These are phyloP conservation scores for Graphilbum sp. DNA, from an alignment of 2,329 filamentous ascomycete genomes.

Conservation along the genomic window DNA sequence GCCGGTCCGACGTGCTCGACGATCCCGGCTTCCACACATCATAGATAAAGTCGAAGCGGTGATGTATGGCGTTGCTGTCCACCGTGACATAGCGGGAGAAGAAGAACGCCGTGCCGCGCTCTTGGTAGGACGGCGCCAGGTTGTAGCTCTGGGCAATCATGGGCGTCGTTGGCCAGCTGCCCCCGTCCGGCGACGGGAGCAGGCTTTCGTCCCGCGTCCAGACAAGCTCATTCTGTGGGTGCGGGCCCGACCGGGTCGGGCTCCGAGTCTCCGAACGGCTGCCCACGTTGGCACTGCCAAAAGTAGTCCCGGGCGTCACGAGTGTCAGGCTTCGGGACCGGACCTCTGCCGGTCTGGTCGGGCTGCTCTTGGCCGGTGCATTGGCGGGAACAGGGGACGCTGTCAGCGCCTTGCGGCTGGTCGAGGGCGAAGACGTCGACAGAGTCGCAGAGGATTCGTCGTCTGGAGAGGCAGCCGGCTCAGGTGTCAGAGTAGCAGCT, in stretches of 20 bases:
- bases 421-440: constrained; percentile 3
- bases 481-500: constrained; percentile 6
- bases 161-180: constrained; percentile 16
- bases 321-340: neutral
- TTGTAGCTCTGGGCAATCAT: constrained; percentile 16
- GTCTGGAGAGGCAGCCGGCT: constrained; percentile 10
- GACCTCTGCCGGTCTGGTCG: too few relatives aligned
- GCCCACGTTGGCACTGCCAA: neutral
- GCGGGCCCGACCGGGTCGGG: neutral
- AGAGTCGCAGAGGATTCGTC: constrained; percentile 4
- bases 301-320: neutral
- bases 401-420: neutral
- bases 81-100: constrained; percentile 33
- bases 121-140: constrained; percentile 20
- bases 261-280: too few relatives aligned
- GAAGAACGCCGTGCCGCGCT: constrained; percentile 30
- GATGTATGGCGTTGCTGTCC: constrained; percentile 26
- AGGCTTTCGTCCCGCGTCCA: constrained; percentile 13
- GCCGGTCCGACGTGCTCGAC: constrained; percentile 14
- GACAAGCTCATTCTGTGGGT: neutral
- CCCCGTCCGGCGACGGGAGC: constrained; percentile 17
- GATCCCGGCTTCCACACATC: constrained; percentile 32
- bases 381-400: neutral
- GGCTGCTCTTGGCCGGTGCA: neutral
- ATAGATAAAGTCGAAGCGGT: constrained; percentile 35